Percentiles rank a stretch among this genome's conserved stretches.
Evolutionary conservation across 2,329 filamentous ascomycete genomes (phyloP).

Genomic region (Botrytis medusae): DNA sequence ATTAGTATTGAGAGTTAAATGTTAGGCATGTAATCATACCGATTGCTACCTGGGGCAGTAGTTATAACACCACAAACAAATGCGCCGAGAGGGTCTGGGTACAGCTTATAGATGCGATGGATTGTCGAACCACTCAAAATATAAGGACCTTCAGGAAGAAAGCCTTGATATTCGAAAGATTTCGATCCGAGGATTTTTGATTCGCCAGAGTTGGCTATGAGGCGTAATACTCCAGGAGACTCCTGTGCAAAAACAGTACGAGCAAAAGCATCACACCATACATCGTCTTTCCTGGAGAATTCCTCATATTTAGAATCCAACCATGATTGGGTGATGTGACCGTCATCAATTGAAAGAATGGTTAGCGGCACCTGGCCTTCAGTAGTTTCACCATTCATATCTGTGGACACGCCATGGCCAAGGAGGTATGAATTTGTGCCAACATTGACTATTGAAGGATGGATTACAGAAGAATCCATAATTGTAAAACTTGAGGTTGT

Average conservation of each 20-base stretch:
- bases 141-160: conserved; percentile 10
- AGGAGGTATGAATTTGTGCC: not conserved
- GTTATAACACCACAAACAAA: conserved; percentile 17
- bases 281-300: not conserved
- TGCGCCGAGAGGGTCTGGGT: conserved; percentile 5
- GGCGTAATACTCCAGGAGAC: not conserved
- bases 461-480: not conserved
- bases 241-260: not conserved
- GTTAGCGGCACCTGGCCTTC: not conserved
- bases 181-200: not conserved
- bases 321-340: not conserved
- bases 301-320: not conserved
- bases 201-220: not conserved
- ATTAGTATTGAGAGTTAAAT: not conserved
- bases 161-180: not conserved
- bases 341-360: not conserved
- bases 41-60: not conserved
- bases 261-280: not conserved
- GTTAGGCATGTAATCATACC: not conserved
- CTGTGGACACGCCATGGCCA: not conserved
- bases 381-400: not conserved
- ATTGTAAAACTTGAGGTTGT: not conserved
- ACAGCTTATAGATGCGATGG: conserved; percentile 1
- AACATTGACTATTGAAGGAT: not conserved
- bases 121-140: not conserved